phyloP scores from a whole-genome alignment of 306 rosid species.

The Ormosia semicastrata region DNA sequence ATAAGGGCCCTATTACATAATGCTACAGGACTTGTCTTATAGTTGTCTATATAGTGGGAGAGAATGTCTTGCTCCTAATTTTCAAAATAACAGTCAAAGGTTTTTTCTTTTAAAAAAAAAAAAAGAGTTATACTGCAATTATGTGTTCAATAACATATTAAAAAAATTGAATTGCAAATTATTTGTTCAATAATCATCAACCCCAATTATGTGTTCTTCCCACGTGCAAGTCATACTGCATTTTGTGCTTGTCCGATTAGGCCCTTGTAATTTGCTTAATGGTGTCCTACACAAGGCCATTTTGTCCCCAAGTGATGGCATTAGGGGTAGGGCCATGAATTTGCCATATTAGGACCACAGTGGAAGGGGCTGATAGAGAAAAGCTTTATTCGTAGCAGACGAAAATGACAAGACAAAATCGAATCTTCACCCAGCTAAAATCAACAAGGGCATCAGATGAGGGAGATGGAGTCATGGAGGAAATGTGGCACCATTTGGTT shows the following conservation, averaged over 20 bases:
- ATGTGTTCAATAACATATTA: no score
- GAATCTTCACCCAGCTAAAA: slow-evolving; percentile 39
- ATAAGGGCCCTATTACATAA: slow-evolving; percentile 50
- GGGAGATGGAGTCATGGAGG: background rate
- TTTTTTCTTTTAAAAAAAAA: background rate
- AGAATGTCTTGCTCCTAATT: slow-evolving; percentile 39
- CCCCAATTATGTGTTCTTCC: background rate
- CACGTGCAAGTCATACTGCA: slow-evolving; percentile 32
- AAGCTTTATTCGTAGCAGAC: slow-evolving; percentile 32
- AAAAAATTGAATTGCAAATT: background rate
- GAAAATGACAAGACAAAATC: slow-evolving; percentile 41
- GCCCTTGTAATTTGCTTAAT: slow-evolving; percentile 32
- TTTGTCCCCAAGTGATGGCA: slow-evolving; percentile 25
- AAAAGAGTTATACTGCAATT: no score
- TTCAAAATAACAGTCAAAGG: slow-evolving; percentile 14
- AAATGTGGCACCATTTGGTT: slow-evolving; percentile 40
- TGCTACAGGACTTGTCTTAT: slow-evolving; percentile 53
- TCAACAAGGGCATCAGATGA: slow-evolving; percentile 28
- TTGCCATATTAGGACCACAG: slow-evolving; percentile 44
- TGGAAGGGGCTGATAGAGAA: slow-evolving; percentile 5
- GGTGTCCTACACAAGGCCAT: slow-evolving; percentile 20
- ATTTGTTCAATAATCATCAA: slow-evolving; percentile 15
- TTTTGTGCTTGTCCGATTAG: slow-evolving; percentile 52
- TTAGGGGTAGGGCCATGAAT: slow-evolving; percentile 19
- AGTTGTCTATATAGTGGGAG: slow-evolving; percentile 49